Evolutionary conservation across 306 rosid genomes (phyloP).

Genomic region (Quercus alba): DNA sequence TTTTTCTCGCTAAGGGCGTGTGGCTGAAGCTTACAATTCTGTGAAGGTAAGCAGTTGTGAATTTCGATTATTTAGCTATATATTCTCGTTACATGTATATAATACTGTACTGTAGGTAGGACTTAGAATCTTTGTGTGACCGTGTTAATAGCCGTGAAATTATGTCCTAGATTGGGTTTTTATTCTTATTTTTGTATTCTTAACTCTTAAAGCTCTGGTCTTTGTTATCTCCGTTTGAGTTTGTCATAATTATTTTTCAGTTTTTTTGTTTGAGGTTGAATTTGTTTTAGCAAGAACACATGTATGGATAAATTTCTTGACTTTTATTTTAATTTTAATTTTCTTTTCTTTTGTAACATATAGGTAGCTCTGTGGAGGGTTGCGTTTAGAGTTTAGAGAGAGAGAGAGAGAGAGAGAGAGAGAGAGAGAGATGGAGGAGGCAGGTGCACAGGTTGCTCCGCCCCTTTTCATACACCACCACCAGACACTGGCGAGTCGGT

Average conservation of each 20-base stretch:
- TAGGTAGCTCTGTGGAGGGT: not conserved
- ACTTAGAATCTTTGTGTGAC: not conserved
- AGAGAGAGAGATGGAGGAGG: conserved; percentile 54
- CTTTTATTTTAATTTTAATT: no score
- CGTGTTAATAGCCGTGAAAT: not conserved
- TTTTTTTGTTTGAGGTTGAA: not conserved
- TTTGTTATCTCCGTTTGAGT: not conserved
- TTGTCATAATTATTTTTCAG: not conserved
- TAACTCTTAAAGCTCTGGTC: not conserved
- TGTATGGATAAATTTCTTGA: not conserved
- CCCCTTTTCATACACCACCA: conserved; percentile 52
- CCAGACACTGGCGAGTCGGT: conserved; percentile 24
- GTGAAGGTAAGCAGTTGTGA: not conserved
- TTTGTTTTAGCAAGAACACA: not conserved
- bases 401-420: not conserved
- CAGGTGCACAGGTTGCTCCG: conserved; percentile 51
- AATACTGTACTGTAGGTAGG: not conserved
- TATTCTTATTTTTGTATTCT: not conserved
- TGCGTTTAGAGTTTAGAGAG: not conserved
- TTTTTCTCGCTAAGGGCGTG: not conserved
- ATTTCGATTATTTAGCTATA: not conserved
- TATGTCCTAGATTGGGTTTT: no score
- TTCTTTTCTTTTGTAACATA: not conserved
- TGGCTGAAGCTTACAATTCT: not conserved
- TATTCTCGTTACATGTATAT: not conserved